Percentiles rank a stretch among this genome's conserved stretches.
Conservation (phyloP, 2,329 filamentous ascomycete species). For the Canariomyces notabilis region DNA sequence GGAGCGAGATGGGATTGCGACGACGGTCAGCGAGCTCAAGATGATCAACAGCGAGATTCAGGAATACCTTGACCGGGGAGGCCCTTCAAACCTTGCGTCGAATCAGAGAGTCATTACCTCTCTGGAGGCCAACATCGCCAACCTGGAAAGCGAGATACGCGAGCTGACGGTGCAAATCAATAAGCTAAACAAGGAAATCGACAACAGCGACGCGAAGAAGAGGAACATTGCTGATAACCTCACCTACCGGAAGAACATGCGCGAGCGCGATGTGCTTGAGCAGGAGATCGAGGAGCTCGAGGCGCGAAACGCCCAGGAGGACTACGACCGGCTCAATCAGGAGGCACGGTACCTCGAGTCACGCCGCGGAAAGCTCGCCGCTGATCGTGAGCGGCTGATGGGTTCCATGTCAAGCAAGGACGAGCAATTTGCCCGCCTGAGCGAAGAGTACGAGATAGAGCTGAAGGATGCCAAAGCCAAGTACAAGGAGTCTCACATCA, state of each 20-base stretch:
- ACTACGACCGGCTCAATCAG: slow-evolving; percentile 67
- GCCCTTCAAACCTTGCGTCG: slow-evolving; percentile 62
- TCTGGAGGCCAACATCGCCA: slow-evolving; percentile 61
- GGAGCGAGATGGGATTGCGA: slow-evolving; percentile 65
- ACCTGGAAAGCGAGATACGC: slow-evolving; percentile 62
- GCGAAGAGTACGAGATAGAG: slow-evolving; percentile 76
- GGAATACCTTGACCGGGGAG: slow-evolving; percentile 71
- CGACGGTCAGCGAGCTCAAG: slow-evolving; percentile 71
- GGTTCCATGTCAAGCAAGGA: slow-evolving; percentile 82
- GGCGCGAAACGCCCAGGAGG: slow-evolving; percentile 72
- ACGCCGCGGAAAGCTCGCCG: slow-evolving; percentile 63
- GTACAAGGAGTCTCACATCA: slow-evolving; percentile 84
- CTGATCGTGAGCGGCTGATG: slow-evolving; percentile 68
- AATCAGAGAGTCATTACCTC: slow-evolving; percentile 64
- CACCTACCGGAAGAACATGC: slow-evolving; percentile 70
- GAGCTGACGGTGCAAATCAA: slow-evolving; percentile 67
- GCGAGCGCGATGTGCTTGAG: slow-evolving; percentile 61
- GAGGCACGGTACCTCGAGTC: slow-evolving; percentile 66
- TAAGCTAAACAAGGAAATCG: slow-evolving; percentile 69
- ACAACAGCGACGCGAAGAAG: slow-evolving; percentile 76
- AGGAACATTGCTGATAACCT: slow-evolving; percentile 87
- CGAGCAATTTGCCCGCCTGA: slow-evolving; percentile 65
- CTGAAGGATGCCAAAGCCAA: slow-evolving; percentile 76
- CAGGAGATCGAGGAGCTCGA: slow-evolving; percentile 70
- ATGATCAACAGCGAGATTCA: slow-evolving; percentile 72